Conservation (phyloP, 192 early-diverging fungal species). For the Gigaspora rosea region DNA sequence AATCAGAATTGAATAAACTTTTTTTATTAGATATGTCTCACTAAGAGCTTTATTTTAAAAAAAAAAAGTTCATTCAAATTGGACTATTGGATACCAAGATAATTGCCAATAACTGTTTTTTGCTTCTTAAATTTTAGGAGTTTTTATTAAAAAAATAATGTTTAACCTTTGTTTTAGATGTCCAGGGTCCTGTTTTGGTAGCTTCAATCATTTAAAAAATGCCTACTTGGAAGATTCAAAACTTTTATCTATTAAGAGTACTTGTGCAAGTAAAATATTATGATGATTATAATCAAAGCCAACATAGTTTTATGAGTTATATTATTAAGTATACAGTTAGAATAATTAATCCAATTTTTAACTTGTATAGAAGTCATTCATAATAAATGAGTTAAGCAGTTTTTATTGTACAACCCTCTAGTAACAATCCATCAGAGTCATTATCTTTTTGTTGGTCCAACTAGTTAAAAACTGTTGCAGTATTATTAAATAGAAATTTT, state of each 20-base stretch:
- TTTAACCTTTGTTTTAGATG: no score
- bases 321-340: not conserved
- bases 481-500: not conserved
- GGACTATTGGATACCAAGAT: no score
- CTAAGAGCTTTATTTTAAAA: no score
- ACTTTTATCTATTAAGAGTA: not conserved
- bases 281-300: not conserved
- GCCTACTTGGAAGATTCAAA: not conserved
- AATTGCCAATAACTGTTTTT: no score
- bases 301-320: not conserved
- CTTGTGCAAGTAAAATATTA: not conserved
- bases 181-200: no score
- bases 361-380: not conserved
- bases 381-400: not conserved
- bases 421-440: not conserved
- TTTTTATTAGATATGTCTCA: no score
- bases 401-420: not conserved
- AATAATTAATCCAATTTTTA: constrained; percentile 4
- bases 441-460: not conserved
- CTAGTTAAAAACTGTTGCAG: not conserved
- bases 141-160: no score
- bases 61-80: no score
- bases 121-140: no score
- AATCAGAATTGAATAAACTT: no score
- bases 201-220: not conserved